Evolutionary conservation across 1,284 basidiomycete species (phyloP), one percentile per base, ranked within the genome.

Genomic region (Ustilago shanxiensis): DNA sequence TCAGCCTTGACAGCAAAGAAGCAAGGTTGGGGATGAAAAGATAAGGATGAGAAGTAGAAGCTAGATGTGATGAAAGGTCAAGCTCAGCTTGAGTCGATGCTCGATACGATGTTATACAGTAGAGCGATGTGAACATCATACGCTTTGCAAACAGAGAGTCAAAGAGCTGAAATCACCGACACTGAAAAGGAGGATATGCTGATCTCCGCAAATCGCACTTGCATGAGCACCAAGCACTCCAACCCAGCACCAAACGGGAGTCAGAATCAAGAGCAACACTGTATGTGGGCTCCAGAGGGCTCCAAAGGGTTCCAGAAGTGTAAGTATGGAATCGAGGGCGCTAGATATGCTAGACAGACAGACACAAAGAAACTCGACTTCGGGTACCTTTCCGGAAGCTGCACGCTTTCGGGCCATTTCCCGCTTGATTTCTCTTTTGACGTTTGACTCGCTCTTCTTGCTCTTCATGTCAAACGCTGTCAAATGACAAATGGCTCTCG

Each of bases 361-460:
- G 10, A 10, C 2, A 20, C 29, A 18, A 7, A 11, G 2, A 14
- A 24, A 20, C 31, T 33, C 31, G 31, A 24, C 31, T 53, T 54
- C 56, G 56, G 63, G n/a, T 26, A 53, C 41, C 31, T 59, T 53
- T 57, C 37, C 62, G 62, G 44, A 16, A 22, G 16, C 16, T 41
- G n/a, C 31, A 55, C 20, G 11, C 52, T 54, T 56, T 53, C n/a
- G 51, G 31, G n/a, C 51, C 18, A 53, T 33, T 33, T 35, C 31
- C 51, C 14, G 29, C 51, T 26, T 33, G 51, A 53, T 20, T 35
- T 53, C 33, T 26, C 28, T 7, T 9, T 20, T 18, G 2, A 16
- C 31, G 6, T 39, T n/a, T n/a, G n/a, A n/a, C n/a, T n/a, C n/a
- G n/a, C 3, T 10, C 50, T 52, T 52, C n/a, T 18, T 53, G n/a